phyloP scores from a whole-genome alignment of 1,284 basidiomycete species.

The Leccinum solheimii region DNA sequence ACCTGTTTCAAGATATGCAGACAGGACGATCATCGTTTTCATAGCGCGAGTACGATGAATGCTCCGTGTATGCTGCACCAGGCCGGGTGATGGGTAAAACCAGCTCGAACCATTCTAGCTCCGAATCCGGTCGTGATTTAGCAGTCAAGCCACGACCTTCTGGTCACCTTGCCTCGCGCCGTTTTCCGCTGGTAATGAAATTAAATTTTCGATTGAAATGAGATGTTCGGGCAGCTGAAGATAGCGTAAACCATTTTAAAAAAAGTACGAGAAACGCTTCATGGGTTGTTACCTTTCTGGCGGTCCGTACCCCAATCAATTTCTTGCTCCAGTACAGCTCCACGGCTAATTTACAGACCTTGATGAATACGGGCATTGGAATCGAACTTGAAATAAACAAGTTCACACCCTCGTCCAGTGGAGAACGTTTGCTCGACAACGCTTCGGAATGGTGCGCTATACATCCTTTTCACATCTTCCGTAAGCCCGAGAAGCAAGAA shows the following conservation, averaged over 20 bases:
- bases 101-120: constrained; percentile 2
- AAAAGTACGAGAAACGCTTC: background rate
- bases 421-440: background rate
- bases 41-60: background rate
- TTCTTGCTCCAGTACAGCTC: background rate
- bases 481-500: constrained; percentile 30
- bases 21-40: background rate
- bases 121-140: background rate
- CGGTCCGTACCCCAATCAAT: background rate
- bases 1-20: background rate
- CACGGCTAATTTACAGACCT: background rate
- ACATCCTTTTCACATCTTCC: constrained; percentile 22
- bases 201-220: background rate
- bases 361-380: constrained; percentile 1
- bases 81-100: constrained; percentile 1
- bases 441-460: constrained; percentile 10
- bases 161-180: background rate
- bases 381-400: background rate
- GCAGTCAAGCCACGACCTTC: background rate
- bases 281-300: constrained; percentile 1
- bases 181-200: background rate
- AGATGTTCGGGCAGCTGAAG: background rate
- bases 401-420: constrained; percentile 6
- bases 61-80: background rate
- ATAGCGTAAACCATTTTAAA: background rate